Base-by-base conservation (phyloP, 345 rosid genomes). In the Hibiscus tridactylites region DNA sequence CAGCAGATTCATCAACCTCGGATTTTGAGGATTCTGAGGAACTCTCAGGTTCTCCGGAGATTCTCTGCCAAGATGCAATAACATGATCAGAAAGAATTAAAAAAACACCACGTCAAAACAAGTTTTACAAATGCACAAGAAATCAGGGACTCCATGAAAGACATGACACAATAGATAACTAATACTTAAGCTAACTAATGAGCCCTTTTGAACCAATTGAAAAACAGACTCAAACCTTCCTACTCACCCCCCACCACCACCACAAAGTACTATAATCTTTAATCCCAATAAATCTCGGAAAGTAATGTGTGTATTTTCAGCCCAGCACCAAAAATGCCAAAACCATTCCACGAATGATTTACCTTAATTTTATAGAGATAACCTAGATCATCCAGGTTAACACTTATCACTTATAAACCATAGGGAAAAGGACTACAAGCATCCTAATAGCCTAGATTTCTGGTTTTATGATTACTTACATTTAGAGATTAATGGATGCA, bases 21-120 rank as follows among this genome's bases (percentile, higher is more conserved):
- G 94, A 73, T 71, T 82, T 87, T 3, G 81, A 77, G 59, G 89
- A 65, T 72, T 80, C 83, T 9, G 85, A 73, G 73, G 90, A 79
- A 69, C 77, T 70, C 61, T 84, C 88, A 57, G 81, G 61, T 78
- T 92, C 97, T 77, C 90, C 89, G 47, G 86, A 77, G 42, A 92
- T 83, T 75, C 88, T 82, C 99, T 92, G 85, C 74, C 78, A 79
- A 67, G 28, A 68, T 11, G 61, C 6, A 72, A 77, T 56, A 26
- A 12, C 29, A 79, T 2, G 74, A 65, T 75, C 73, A 79, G 75
- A 60, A 65, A 50, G 9, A 46, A 13, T 5, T 15, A 21, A 71
- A 33, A 37, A n/a, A 35, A 53, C n/a, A 60, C 64, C 12, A 26
- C 53, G 53, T 15, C 3, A 42, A 8, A 46, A 21, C 50, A 58